These are phyloP conservation scores for Boletus pseudopeckii DNA, from an alignment of 768 basidiomycete genomes.

Conservation along the genomic window DNA sequence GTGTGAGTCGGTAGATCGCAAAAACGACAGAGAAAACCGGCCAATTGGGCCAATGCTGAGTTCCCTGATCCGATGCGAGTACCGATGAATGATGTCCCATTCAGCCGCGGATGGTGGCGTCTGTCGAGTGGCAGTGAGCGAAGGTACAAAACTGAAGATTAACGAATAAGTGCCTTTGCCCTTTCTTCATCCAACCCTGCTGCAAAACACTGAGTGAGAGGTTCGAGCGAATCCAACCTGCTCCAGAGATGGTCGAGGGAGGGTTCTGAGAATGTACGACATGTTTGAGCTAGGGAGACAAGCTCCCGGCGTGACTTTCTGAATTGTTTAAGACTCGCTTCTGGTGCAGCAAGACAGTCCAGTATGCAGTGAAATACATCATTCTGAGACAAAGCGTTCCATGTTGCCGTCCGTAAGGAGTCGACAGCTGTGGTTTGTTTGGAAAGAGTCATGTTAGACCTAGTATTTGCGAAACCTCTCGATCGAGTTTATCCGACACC, in stretches of 20 bases:
- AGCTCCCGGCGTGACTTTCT: not conserved
- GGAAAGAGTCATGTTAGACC: not conserved
- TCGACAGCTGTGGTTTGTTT: not conserved
- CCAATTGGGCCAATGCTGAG: not conserved
- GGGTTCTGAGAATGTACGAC: not conserved
- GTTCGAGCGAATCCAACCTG: not conserved
- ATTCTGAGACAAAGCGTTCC: not conserved
- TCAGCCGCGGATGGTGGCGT: not conserved
- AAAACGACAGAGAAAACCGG: not conserved
- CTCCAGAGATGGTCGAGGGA: slow-evolving; percentile 6
- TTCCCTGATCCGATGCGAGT: slow-evolving; percentile 2
- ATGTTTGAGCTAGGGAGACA: not conserved
- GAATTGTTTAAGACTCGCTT: not conserved
- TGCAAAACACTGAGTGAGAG: not conserved
- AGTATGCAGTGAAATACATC: not conserved
- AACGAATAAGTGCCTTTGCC: not conserved
- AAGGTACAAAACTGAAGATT: not conserved
- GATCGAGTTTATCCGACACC: too few species aligned
- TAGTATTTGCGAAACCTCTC: not conserved
- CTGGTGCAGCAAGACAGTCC: not conserved
- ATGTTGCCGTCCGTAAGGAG: not conserved
- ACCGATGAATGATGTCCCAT: not conserved
- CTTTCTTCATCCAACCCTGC: not conserved
- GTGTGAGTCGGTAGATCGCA: not conserved
- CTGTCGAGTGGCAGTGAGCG: not conserved